Evolutionary conservation across 73 alveolate species (phyloP).

Genomic region (Tetrahymena elliotti): DNA sequence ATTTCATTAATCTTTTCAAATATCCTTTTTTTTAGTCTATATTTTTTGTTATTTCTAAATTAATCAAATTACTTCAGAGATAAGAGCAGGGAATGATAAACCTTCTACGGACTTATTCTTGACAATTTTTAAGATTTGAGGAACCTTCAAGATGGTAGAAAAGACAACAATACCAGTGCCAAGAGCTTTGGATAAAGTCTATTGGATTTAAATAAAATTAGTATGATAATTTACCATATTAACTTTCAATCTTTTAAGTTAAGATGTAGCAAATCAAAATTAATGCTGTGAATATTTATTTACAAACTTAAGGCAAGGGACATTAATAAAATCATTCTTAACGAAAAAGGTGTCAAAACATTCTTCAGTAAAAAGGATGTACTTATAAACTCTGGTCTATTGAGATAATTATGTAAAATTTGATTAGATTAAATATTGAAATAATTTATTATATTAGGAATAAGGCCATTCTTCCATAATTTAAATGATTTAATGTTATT

Average conservation of each 20-base stretch:
- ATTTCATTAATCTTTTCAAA: not conserved
- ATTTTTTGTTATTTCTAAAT: not conserved
- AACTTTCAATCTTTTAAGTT: no score
- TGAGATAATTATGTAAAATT: not conserved
- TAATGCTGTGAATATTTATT: not conserved
- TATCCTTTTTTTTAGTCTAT: not conserved
- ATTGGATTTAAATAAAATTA: not conserved
- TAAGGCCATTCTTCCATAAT: not conserved
- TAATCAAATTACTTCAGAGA: slow-evolving; percentile 10
- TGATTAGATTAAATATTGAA: not conserved
- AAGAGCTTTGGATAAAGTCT: slow-evolving; percentile 11
- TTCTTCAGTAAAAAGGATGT: not conserved
- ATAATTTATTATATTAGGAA: not conserved
- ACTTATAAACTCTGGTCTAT: not conserved
- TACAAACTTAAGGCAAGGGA: not conserved
- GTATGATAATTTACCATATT: not conserved
- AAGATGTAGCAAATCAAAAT: no score
- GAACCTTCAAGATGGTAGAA: slow-evolving; percentile 47
- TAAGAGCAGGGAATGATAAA: slow-evolving; percentile 32
- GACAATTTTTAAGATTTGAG: slow-evolving; percentile 52
- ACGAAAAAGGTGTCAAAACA: not conserved
- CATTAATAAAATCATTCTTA: not conserved
- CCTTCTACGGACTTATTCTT: slow-evolving; percentile 39
- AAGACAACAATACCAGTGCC: slow-evolving; percentile 50
- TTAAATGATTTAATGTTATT: not conserved